Percentiles rank a stretch among this genome's conserved stretches.
phyloP scores from a whole-genome alignment of 164 flowering plant genomes.

The Santalum album region DNA sequence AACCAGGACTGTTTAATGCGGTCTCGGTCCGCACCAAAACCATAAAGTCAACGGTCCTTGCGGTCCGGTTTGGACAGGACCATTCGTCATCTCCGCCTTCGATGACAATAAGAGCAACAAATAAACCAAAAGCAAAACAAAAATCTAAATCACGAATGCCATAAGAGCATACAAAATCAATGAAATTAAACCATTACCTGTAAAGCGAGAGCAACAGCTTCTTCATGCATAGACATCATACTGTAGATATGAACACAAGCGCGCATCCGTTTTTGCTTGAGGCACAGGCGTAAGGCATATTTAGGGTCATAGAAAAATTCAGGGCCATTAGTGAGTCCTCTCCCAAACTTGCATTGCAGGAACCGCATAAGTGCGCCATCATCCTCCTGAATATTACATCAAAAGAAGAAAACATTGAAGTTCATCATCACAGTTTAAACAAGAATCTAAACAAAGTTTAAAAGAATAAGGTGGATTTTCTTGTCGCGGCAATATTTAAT shows the following conservation, averaged over 20 bases:
- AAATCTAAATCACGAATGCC: background rate
- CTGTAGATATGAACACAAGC: conserved; percentile 98
- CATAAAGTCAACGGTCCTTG: no score
- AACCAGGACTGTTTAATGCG: no score
- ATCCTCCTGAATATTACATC: conserved; percentile 59
- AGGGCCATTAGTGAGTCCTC: conserved; percentile 71
- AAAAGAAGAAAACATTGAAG: background rate
- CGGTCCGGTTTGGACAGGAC: no score
- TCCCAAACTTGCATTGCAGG: conserved; percentile 93
- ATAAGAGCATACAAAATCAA: background rate
- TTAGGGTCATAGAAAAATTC: conserved; percentile 98
- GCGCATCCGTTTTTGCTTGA: conserved; percentile 88
- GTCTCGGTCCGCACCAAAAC: no score
- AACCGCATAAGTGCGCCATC: conserved; percentile 88
- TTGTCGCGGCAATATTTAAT: no score
- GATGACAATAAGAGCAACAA: background rate
- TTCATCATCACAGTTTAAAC: no score
- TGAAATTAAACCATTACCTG: conserved; percentile 37
- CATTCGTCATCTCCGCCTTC: no score
- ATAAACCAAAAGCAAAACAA: background rate
- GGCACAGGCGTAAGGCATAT: conserved; percentile 92
- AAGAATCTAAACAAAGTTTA: no score
- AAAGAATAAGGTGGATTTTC: no score
- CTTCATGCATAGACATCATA: conserved; percentile 99
- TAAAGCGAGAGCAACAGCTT: conserved; percentile 95